These are phyloP conservation scores for Lactifluus hygrophoroides DNA, from an alignment of 768 basidiomycete species.

Conservation along the genomic window DNA sequence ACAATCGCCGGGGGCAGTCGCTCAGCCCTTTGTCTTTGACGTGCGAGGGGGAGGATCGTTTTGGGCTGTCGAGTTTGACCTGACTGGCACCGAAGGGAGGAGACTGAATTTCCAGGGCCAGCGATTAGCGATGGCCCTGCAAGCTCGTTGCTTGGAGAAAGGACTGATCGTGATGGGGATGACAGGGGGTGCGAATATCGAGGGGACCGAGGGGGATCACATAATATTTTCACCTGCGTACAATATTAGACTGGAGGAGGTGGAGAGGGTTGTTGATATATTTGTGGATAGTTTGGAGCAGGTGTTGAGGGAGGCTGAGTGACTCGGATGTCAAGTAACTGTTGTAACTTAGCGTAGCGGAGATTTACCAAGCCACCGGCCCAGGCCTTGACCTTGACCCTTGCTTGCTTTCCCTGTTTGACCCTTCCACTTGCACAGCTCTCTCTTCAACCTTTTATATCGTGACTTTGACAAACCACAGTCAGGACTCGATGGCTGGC, in stretches of 20 bases:
- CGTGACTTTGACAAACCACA: not conserved
- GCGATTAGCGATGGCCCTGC: constrained; percentile 59
- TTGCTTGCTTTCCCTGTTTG: no score
- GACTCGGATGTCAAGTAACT: no score
- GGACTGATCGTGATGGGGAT: constrained; percentile 68
- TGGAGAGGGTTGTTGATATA: constrained; percentile 56
- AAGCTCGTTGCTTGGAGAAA: constrained; percentile 58
- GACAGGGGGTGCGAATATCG: constrained; percentile 55
- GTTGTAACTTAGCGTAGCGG: no score
- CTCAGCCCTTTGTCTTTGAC: constrained; percentile 65
- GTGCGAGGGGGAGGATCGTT: constrained; percentile 79
- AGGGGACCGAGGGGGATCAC: constrained; percentile 68
- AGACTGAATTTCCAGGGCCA: constrained; percentile 43
- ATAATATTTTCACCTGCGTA: constrained; percentile 74
- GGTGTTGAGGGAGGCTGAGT: constrained; percentile 30
- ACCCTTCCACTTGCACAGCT: not conserved
- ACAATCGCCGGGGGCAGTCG: constrained; percentile 42
- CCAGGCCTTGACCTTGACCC: no score
- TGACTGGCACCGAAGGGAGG: constrained; percentile 35
- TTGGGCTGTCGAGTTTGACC: constrained; percentile 81
- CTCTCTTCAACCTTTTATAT: not conserved
- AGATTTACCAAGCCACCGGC: constrained; percentile 12
- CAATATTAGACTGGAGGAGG: constrained; percentile 61
- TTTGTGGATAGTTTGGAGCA: constrained; percentile 64
- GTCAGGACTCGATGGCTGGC: constrained; percentile 66